A percentile compares a stretch with the other conserved stretches of the same genome.
These are phyloP conservation scores for Vitis hybrid DNA, from an alignment of 177 flowering plant species.

Conservation along the genomic window DNA sequence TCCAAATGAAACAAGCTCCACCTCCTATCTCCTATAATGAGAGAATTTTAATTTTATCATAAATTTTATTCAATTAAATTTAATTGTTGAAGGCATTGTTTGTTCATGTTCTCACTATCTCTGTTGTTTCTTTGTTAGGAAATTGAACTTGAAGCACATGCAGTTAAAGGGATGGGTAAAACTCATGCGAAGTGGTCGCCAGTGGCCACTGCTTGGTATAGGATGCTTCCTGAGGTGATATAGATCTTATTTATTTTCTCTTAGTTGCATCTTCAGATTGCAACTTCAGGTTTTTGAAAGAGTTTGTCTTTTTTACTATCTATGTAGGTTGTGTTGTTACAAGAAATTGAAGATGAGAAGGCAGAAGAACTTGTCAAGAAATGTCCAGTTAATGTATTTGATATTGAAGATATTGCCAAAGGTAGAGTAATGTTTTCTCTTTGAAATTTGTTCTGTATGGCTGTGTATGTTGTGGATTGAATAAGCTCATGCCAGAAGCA, in stretches of 20 bases:
- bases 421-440: constrained; percentile 38
- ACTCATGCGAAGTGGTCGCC: constrained; percentile 99
- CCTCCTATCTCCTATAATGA: neutral
- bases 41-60: neutral
- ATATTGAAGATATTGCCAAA: constrained; percentile 73
- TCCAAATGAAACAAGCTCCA: neutral
- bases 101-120: neutral
- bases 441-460: neutral
- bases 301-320: neutral
- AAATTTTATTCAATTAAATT: too few species aligned
- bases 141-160: constrained; percentile 97
- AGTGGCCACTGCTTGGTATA: constrained; percentile 94
- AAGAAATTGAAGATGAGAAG: constrained; percentile 58
- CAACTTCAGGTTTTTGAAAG: neutral
- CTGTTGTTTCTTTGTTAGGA: constrained; percentile 41
- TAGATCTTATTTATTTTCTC: neutral
- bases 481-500: neutral
- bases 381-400: constrained; percentile 87
- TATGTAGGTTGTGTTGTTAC: constrained; percentile 61
- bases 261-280: neutral
- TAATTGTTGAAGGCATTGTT: too few species aligned
- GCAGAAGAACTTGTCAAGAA: constrained; percentile 67
- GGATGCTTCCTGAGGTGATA: constrained; percentile 96
- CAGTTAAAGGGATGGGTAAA: constrained; percentile 87
- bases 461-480: neutral